Evolutionary conservation across 2,329 filamentous ascomycete genomes (phyloP).

Genomic region (Fusarium tricinctum): DNA sequence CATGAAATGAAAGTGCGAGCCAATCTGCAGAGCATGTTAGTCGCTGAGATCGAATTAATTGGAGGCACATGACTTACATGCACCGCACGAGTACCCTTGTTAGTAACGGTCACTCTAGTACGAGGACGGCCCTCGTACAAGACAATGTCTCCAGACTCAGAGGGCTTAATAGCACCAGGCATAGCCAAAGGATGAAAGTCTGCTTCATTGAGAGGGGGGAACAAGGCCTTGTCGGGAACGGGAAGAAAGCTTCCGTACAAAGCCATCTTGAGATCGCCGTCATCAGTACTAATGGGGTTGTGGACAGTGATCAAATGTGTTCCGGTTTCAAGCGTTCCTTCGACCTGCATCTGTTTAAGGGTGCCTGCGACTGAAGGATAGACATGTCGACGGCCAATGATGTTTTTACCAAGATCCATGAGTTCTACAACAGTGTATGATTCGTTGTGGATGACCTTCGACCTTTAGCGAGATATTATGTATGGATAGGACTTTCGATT

Average conservation of each 20-base stretch:
- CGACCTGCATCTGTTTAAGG: conserved; percentile 4
- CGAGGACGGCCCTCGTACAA: not conserved
- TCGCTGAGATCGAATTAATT: not conserved
- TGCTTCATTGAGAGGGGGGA: not conserved
- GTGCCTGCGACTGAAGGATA: not conserved
- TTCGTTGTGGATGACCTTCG: not conserved
- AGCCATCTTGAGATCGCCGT: not conserved
- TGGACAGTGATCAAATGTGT: not conserved
- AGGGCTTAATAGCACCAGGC: not conserved
- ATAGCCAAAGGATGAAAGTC: conserved; percentile 3
- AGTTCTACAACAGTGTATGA: not conserved
- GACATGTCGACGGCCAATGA: not conserved
- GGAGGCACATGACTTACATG: not conserved
- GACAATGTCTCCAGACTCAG: not conserved
- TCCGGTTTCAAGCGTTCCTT: conserved; percentile 1
- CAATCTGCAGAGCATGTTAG: not conserved
- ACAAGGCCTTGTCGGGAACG: not conserved
- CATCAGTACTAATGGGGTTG: not conserved
- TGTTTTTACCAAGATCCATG: not conserved
- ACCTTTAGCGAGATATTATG: not conserved
- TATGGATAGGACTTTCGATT: too few relatives aligned
- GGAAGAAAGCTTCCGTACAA: conserved; percentile 2
- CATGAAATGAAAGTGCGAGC: conserved; percentile 8
- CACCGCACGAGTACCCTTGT: not conserved
- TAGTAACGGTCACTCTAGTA: not conserved